Conservation (phyloP, 139 green algal genomes). For the Eudorina sp. region DNA sequence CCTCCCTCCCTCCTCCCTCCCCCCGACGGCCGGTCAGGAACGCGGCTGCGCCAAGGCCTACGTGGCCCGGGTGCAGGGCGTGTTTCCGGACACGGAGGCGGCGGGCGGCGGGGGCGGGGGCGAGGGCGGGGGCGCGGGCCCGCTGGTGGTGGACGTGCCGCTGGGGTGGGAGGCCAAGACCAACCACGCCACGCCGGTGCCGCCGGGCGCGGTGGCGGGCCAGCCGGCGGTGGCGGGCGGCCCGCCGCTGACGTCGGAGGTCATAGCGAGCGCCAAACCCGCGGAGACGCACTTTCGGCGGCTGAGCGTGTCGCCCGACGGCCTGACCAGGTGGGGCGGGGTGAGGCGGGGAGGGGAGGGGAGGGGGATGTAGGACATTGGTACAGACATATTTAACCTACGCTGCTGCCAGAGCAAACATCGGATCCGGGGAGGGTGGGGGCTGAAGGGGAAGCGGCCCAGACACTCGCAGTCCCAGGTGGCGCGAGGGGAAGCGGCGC, state of each 20-base stretch:
- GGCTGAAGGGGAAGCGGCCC: too few relatives aligned
- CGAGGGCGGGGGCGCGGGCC: too few relatives aligned
- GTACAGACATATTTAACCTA: too few relatives aligned
- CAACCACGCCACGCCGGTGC: constrained; percentile 66
- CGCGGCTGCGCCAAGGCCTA: constrained; percentile 85
- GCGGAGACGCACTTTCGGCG: constrained; percentile 66
- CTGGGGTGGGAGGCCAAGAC: constrained; percentile 72
- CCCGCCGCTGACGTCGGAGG: not conserved
- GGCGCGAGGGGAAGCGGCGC: too few relatives aligned
- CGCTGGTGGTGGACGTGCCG: constrained; percentile 55
- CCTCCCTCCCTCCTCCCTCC: not conserved
- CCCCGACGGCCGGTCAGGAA: constrained; percentile 44
- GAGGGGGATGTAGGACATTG: too few relatives aligned
- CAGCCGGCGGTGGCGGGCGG: too few relatives aligned
- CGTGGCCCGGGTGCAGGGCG: constrained; percentile 83
- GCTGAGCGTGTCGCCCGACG: constrained; percentile 68
- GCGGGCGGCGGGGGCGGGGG: too few relatives aligned
- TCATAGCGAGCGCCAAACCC: constrained; percentile 24
- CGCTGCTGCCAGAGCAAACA: too few relatives aligned
- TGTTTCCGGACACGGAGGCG: constrained; percentile 66
- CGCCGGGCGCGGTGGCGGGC: not conserved
- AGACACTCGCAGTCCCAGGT: too few relatives aligned
- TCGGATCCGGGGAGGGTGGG: too few relatives aligned
- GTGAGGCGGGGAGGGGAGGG: too few relatives aligned
- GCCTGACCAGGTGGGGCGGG: constrained; percentile 59